Evolutionary conservation across 805 yeast genomes (phyloP).

Genomic region (Cyberlindnera suaveolens): DNA sequence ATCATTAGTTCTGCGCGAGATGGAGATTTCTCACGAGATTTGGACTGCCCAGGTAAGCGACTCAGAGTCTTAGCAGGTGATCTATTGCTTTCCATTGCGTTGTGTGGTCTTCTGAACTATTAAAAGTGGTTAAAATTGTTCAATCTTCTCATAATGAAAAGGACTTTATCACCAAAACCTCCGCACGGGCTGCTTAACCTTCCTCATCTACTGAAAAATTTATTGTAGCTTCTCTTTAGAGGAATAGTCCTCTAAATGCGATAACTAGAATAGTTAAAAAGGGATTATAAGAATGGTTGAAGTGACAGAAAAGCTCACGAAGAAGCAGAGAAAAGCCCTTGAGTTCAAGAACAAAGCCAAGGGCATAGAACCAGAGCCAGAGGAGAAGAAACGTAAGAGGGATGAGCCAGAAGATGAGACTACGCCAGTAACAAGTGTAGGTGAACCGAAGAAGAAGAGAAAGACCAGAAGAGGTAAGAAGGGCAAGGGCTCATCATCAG

Average conservation of each 20-base stretch:
- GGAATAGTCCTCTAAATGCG: no score
- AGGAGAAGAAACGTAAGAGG: conserved; percentile 22
- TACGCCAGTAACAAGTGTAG: conserved; percentile 25
- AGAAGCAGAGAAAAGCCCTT: conserved; percentile 59
- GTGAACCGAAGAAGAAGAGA: conserved; percentile 46
- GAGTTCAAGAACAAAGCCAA: conserved; percentile 41
- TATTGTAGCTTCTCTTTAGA: not conserved
- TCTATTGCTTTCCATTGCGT: no score
- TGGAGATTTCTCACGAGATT: no score
- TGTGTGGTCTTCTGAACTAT: no score
- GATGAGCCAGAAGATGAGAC: conserved; percentile 17
- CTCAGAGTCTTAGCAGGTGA: no score
- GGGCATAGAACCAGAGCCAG: conserved; percentile 17
- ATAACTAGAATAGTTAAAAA: not conserved
- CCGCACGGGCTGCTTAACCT: conserved; percentile 1
- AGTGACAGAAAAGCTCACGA: conserved; percentile 42
- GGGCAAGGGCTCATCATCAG: conserved; percentile 45
- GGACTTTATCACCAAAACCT: not conserved
- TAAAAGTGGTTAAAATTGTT: no score
- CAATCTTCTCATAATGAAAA: no score
- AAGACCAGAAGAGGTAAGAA: conserved; percentile 77
- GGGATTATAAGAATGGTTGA: conserved; percentile 8
- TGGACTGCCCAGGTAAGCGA: no score
- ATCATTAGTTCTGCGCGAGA: no score
- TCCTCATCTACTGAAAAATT: conserved; percentile 2